Evolutionary conservation across 352 stramenopile species (phyloP), one percentile per base, ranked within the genome.

Genomic region (Globisporangium nunn): DNA sequence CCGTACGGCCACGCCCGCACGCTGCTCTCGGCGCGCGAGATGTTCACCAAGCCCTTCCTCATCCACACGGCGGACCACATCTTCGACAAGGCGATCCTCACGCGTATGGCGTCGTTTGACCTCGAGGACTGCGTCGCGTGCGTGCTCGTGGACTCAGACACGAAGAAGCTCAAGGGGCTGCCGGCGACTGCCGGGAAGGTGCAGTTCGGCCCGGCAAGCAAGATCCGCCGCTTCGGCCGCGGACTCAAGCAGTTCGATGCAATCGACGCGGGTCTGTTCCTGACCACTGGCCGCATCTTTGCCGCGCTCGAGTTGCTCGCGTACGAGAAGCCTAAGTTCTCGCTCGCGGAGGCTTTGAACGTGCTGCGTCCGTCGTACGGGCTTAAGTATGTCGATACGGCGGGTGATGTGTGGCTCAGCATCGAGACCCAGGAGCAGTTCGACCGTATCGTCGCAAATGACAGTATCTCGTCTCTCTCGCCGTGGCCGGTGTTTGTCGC

Each of bases 21-120:
- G 50, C 50, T 93, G 41, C 64, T 93, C 23, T 85, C 84, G 12
- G 84, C 81, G 29, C 72, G 81, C 48, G 71, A 89, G 46, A 85
- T 91, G 74, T 93, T 93, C 57, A 63, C 68, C 1, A 78, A 83
- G n/a, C 80, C 78, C 6, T 94, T 94, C 59, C 62, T 94, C 44
- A 92, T 94, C 60, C 84, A 94, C 67, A 91, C 84, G 52, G 78
- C 84, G 3, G 81, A 94, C 57, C 84, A 91, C 62, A 80, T 94
- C 58, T 91, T 94, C 51, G 81, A 94, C 66, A 77, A 85, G 56
- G 79, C 76, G 30, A 79, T 93, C 47, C 71, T 93, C 44, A 69
- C 71, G 18, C 83, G 78, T 31, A 63, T 93, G 47, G 73, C 77
- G 44, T 72, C 81, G 23, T 85, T 72, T 50, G 62, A 78, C 50